phyloP scores from a whole-genome alignment of 2,329 filamentous ascomycete genomes.

The Paracamarosporium sp. region DNA sequence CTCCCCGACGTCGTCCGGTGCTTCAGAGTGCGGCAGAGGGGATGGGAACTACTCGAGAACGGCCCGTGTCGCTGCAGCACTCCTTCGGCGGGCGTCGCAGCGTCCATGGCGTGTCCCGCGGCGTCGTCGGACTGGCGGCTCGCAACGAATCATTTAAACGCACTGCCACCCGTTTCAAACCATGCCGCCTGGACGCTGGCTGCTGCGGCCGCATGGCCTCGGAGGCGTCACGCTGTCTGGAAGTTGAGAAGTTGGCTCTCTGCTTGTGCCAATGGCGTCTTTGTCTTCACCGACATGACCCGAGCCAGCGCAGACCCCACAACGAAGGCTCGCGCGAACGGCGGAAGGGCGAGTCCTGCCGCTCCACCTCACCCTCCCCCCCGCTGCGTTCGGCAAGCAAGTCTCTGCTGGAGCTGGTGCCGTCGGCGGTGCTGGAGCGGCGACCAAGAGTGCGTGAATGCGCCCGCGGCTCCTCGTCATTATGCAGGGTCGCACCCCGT shows the following conservation, averaged over 20 bases:
- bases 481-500: slow-evolving; percentile 30
- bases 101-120: background rate
- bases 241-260: slow-evolving; percentile 18
- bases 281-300: slow-evolving; percentile 42
- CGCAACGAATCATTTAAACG: slow-evolving; percentile 13
- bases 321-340: slow-evolving; percentile 33
- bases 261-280: slow-evolving; percentile 24
- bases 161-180: slow-evolving; percentile 37
- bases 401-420: slow-evolving; percentile 28
- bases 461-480: slow-evolving; percentile 32
- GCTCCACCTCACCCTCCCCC: slow-evolving; percentile 32
- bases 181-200: slow-evolving; percentile 23
- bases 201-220: slow-evolving; percentile 8
- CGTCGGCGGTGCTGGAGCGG: slow-evolving; percentile 28
- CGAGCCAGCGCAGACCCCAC: slow-evolving; percentile 11
- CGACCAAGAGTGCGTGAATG: slow-evolving; percentile 31
- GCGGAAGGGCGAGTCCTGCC: slow-evolving; percentile 30
- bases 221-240: slow-evolving; percentile 10
- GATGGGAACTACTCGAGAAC: background rate
- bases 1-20: slow-evolving; percentile 15
- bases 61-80: background rate
- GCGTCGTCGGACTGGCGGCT: slow-evolving; percentile 7
- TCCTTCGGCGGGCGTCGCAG: background rate
- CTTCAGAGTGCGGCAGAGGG: background rate
- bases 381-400: slow-evolving; percentile 33